Percentiles rank a stretch among this genome's conserved stretches.
Conservation (phyloP, 352 stramenopile species). For the Phytophthora brassicae region DNA sequence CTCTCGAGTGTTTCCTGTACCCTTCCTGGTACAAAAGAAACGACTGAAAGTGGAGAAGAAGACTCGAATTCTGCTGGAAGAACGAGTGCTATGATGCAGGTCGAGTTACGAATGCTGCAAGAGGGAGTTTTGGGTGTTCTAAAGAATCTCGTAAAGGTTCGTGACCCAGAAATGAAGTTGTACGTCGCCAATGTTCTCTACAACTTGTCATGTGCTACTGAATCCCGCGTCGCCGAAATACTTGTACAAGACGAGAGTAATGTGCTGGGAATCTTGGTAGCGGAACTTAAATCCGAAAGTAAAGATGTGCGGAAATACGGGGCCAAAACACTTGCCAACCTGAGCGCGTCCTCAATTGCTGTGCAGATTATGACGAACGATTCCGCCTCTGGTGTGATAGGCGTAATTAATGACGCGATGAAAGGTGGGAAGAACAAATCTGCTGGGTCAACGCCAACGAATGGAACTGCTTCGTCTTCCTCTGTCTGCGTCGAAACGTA, state of each 20-base stretch:
- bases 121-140: conserved; percentile 68
- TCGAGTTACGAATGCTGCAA: conserved; percentile 56
- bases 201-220: conserved; percentile 68
- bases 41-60: not conserved
- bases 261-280: conserved; percentile 63
- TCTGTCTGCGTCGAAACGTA: conserved; percentile 52
- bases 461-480: not conserved
- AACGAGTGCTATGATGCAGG: conserved; percentile 7
- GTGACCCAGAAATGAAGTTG: conserved; percentile 79
- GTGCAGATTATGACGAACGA: conserved; percentile 69
- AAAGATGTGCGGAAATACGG: conserved; percentile 67
- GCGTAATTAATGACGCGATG: conserved; percentile 68
- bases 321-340: conserved; percentile 62
- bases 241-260: conserved; percentile 76
- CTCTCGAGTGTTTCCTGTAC: conserved; percentile 41
- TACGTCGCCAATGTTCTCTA: conserved; percentile 84
- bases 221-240: conserved; percentile 41
- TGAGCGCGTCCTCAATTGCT: conserved; percentile 50
- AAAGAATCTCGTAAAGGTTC: conserved; percentile 71
- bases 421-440: conserved; percentile 52
- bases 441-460: conserved; percentile 7
- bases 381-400: conserved; percentile 34
- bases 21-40: not conserved
- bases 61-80: not conserved
- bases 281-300: conserved; percentile 69